Base-by-base conservation (phyloP, 2,329 filamentous ascomycete genomes). In the Xylariaceae sp. region DNA sequence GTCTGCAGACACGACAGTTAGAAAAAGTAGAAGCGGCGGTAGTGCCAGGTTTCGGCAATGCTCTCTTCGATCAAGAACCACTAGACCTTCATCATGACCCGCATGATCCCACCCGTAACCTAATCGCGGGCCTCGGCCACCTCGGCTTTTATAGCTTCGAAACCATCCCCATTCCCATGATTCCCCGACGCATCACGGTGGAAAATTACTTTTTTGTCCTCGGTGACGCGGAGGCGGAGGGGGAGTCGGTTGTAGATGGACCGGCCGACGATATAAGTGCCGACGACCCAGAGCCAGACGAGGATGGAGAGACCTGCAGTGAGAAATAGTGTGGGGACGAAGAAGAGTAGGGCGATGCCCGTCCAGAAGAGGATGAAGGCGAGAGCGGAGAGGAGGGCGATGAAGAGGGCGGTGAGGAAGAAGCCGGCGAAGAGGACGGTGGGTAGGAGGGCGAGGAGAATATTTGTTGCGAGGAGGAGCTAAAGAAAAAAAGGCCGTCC, bases 351-450 rank as follows among this genome's bases (percentile, higher is more conserved):
- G 2, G 85, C 86, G 44, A 89, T 69, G 49, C 84, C 81, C 51
- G 84, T 78, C 75, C 83, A 86, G 73, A 87, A 84, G 47, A 87
- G 76, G 1, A 81, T 80, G 73, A 89, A 88, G 53, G 84, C 64
- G 40, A 88, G 64, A 9, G 84, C 85, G 32, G 78, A 76, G 42
- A 84, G 71, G 41, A 88, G 67, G 12, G 85, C 80, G 67, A 89
- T 79, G 58, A 84, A 69, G 59, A 85, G 71, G 56, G 85, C 80
- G 40, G 80, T 82, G 41, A 85, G 62, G 53, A 79, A 76, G 74
- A 91, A 90, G 62, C 80, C 73, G 53, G 79, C 60, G 74, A 94
- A 92, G 59, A 91, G 72, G 41, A 84, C 70, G 55, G 91, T 64
- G 1, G 89, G 89, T 11, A 88, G 70, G 54, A 83, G 78, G 11